Evolutionary conservation across 192 early-diverging fungal species (phyloP), one percentile per base, ranked within the genome.

Genomic region (Cetraspora pellucida): DNA sequence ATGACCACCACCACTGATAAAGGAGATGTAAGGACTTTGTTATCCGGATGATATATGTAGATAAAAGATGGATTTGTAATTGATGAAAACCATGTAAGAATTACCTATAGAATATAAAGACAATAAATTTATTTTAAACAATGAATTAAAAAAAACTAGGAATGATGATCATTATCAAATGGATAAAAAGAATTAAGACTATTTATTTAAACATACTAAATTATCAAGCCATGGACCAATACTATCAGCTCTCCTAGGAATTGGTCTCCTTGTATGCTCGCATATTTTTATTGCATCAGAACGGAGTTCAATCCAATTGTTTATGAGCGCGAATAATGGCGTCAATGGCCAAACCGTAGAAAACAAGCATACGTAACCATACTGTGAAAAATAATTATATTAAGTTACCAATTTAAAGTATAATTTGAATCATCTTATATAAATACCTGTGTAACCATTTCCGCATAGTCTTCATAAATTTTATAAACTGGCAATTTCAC

Each of bases 231-330:
- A 95, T 25, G 94, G 92, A 19, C 91, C 91, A 72, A 94, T 92
- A 49, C 89, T 86, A 73, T 94, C 92, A 43, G 90, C 87, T 16
- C 93, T 82, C 28, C 86, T 77, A 10, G 94, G 92, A 64, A 89
- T 86, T 0, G 94, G 92, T 16, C 94, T 87, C 69, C 92, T 86
- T 8, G 89, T 87, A 58, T 91, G 87, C 49, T 86, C 90, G 77
- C 92, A 92, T 71, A 98, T 90, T 81, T 98, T 98, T 81, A 94
- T 89, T 0, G 95, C 96, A 81, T 98, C 96, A 10, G 91, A 87
- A 60, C 97, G 87, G 65, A 98, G 81, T 86, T 98, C 96, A 44
- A 97, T 75, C 88, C 91, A 95, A 83, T 98, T 97, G 82, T 97
- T 97, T 43, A 97, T 47, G 47, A 96, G 83, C 44, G 91, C 92